These are phyloP conservation scores for Elsinoe necatrix DNA, from an alignment of 2,329 filamentous ascomycete genomes.

Conservation along the genomic window DNA sequence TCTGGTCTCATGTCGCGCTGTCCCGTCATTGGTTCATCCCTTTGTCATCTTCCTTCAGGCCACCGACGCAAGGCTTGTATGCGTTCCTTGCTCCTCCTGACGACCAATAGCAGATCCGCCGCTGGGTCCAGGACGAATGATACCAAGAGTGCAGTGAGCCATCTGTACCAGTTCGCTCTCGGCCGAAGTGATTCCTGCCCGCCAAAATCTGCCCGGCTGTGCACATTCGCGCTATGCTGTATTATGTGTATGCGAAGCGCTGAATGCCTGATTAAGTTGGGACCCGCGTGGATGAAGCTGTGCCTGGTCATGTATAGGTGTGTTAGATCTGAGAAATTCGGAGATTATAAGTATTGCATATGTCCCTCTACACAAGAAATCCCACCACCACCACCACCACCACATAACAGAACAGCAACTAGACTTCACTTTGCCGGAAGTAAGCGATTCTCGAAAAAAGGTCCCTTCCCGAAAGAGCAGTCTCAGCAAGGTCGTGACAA, in stretches of 20 bases:
- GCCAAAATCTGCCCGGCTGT: neutral
- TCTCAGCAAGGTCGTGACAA: no score
- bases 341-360: neutral
- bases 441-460: no score
- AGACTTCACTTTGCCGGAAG: no score
- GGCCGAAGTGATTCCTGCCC: neutral
- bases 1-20: neutral
- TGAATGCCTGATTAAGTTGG: neutral
- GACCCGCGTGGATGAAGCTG: neutral
- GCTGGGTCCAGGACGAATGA: no score
- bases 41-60: conserved; percentile 2
- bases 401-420: no score
- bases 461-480: no score
- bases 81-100: neutral
- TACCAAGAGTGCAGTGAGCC: neutral
- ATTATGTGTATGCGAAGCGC: neutral
- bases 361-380: neutral
- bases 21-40: neutral
- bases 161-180: neutral
- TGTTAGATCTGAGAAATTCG: neutral
- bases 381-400: no score
- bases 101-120: neutral
- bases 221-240: neutral
- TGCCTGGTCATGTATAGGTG: neutral
- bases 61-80: neutral